A percentile compares a stretch with the other conserved stretches of the same genome.
phyloP scores from a whole-genome alignment of 2,329 filamentous ascomycete genomes.

The Lasiodiplodia hormozganensis region DNA sequence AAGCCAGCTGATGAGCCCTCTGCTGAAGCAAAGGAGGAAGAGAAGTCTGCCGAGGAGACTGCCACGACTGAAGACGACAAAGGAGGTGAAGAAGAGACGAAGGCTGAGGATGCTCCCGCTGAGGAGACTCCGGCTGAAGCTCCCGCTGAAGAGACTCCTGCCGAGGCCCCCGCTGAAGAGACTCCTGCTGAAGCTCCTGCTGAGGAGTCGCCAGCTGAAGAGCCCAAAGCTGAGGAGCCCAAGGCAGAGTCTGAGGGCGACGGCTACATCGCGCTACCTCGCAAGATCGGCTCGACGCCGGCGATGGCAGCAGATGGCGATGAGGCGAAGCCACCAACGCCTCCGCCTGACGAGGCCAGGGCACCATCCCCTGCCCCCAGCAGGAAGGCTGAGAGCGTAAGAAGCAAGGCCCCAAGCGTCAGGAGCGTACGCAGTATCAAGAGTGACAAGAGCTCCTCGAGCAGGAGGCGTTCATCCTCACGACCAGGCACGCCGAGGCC shows the following conservation, averaged over 20 bases:
- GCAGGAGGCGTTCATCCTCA: conserved; percentile 3
- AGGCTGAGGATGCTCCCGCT: neutral
- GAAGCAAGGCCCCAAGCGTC: conserved; percentile 16
- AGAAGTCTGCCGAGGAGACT: conserved; percentile 6
- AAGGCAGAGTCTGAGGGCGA: neutral
- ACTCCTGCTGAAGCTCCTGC: neutral
- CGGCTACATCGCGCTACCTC: conserved; percentile 20
- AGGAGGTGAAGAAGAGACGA: conserved; percentile 15
- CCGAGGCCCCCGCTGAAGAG: conserved; percentile 1
- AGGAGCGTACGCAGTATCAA: conserved; percentile 17
- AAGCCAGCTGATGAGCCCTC: neutral
- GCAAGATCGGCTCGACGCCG: conserved; percentile 14
- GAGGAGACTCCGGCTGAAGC: neutral
- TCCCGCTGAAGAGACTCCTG: neutral
- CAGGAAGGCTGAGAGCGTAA: conserved; percentile 20
- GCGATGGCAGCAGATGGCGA: neutral
- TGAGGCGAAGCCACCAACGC: neutral
- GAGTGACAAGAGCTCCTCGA: conserved; percentile 19
- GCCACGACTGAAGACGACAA: too few relatives aligned
- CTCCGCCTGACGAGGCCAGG: conserved; percentile 5
- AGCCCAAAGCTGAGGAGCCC: neutral
- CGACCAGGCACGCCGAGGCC: conserved; percentile 11
- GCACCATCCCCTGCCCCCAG: conserved; percentile 20
- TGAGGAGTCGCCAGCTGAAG: neutral
- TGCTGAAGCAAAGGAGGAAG: conserved; percentile 6